Conservation (phyloP, 2,329 filamentous ascomycete genomes). For the Ophiocordyceps polyrhachis-furcata region DNA sequence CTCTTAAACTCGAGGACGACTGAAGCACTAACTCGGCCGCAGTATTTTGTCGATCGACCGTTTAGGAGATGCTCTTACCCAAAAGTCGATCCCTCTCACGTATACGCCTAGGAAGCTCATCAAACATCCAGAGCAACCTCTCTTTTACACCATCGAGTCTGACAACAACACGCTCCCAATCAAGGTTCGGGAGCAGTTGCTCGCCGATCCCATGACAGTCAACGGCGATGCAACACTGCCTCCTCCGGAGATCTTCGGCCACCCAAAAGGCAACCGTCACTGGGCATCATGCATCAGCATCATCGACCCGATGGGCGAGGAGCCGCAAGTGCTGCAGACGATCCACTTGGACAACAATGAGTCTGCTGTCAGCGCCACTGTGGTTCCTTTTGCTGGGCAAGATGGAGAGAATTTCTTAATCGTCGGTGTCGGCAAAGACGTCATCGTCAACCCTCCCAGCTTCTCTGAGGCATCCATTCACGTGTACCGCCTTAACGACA, state of each 20-base stretch:
- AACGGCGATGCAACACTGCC: constrained; percentile 56
- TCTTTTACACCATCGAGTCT: constrained; percentile 88
- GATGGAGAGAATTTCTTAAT: constrained; percentile 82
- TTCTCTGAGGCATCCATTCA: constrained; percentile 72
- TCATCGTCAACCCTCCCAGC: constrained; percentile 58
- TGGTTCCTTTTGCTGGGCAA: constrained; percentile 73
- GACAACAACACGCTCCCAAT: constrained; percentile 83
- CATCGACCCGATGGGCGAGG: constrained; percentile 63
- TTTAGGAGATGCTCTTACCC: constrained; percentile 66
- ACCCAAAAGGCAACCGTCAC: constrained; percentile 62
- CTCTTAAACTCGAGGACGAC: not conserved
- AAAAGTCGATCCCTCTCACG: constrained; percentile 67
- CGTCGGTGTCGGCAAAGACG: constrained; percentile 84
- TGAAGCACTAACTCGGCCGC: not conserved
- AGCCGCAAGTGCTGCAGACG: constrained; percentile 50
- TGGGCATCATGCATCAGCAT: constrained; percentile 96
- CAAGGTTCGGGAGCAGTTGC: constrained; percentile 54
- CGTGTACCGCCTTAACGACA: constrained; percentile 75
- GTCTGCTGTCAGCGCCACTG: constrained; percentile 68
- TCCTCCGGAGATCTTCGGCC: constrained; percentile 70
- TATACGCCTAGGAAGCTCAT: constrained; percentile 83
- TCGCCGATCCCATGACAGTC: constrained; percentile 50
- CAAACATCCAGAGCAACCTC: constrained; percentile 68
- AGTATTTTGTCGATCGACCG: constrained; percentile 83
- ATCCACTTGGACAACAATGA: constrained; percentile 80